Percentiles rank a stretch among this genome's conserved stretches.
Evolutionary conservation across 2,329 filamentous ascomycete species (phyloP).

Genomic region (Penicillium freii): DNA sequence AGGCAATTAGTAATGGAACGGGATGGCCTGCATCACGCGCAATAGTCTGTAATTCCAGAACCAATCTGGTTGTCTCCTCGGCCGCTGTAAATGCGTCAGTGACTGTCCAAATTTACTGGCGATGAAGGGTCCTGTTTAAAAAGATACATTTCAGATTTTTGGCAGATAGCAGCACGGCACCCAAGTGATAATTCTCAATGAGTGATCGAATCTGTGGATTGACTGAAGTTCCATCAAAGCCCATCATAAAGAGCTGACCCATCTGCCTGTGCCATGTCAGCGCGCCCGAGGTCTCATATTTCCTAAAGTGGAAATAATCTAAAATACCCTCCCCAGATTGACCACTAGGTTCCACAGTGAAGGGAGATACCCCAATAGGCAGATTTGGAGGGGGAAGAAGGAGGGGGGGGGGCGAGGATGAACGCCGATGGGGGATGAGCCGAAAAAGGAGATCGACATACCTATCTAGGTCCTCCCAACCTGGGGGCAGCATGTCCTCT

Average conservation of each 20-base stretch:
- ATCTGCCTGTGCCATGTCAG: slow-evolving; percentile 52
- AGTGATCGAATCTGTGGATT: slow-evolving; percentile 62
- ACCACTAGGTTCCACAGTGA: slow-evolving; percentile 19
- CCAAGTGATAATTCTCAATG: slow-evolving; percentile 71
- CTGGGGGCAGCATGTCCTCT: slow-evolving; percentile 42
- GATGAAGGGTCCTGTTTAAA: background rate
- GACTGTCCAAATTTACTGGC: background rate
- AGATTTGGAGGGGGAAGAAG: background rate
- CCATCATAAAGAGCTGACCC: slow-evolving; percentile 65
- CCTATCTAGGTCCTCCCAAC: slow-evolving; percentile 44
- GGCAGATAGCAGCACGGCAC: slow-evolving; percentile 70
- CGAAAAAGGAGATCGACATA: slow-evolving; percentile 28
- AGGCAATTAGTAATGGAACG: slow-evolving; percentile 80
- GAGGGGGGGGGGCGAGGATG: background rate
- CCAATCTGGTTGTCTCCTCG: slow-evolving; percentile 80
- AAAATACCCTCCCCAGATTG: slow-evolving; percentile 52
- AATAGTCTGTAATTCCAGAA: slow-evolving; percentile 88
- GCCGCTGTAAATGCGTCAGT: slow-evolving; percentile 61
- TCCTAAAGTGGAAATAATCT: slow-evolving; percentile 65
- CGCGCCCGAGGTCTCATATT: slow-evolving; percentile 33
- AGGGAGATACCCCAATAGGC: slow-evolving; percentile 2
- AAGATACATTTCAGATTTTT: slow-evolving; percentile 67
- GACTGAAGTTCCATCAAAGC: slow-evolving; percentile 64
- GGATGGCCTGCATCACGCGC: slow-evolving; percentile 87
- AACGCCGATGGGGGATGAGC: background rate